Percentiles rank a stretch among this genome's conserved stretches.
Conservation (phyloP, 805 yeast genomes). For the Kockiozyma suomiensis region DNA sequence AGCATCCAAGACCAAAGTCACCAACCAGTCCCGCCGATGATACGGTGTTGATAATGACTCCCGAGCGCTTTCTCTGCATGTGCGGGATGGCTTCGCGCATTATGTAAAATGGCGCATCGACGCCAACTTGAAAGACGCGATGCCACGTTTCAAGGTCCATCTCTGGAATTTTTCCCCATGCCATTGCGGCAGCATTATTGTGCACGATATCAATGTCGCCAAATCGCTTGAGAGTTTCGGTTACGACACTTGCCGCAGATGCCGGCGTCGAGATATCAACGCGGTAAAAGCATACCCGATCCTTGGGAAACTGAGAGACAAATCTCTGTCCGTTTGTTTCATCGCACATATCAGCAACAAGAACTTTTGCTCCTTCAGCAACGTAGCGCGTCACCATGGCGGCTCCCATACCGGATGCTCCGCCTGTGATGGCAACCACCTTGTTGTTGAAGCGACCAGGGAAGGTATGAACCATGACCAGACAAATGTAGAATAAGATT, state of each 20-base stretch:
- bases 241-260: neutral
- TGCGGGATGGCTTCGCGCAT: neutral
- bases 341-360: neutral
- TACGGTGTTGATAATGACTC: neutral
- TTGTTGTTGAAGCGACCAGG: conserved; percentile 35
- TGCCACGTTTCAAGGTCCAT: neutral
- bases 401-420: conserved; percentile 5
- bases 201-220: neutral
- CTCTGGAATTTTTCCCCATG: neutral
- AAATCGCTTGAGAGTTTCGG: neutral
- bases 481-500: too few species aligned
- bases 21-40: neutral
- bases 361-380: neutral
- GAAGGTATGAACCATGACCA: neutral
- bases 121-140: neutral
- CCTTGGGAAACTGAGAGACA: neutral
- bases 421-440: conserved; percentile 5
- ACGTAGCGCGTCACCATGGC: neutral
- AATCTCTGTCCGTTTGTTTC: neutral
- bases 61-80: neutral
- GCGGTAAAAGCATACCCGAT: neutral
- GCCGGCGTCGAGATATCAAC: neutral
- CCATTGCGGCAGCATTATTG: neutral
- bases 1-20: neutral
- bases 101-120: neutral